phyloP scores from a whole-genome alignment of 2,329 filamentous ascomycete species.

The Colletotrichum godetiae region DNA sequence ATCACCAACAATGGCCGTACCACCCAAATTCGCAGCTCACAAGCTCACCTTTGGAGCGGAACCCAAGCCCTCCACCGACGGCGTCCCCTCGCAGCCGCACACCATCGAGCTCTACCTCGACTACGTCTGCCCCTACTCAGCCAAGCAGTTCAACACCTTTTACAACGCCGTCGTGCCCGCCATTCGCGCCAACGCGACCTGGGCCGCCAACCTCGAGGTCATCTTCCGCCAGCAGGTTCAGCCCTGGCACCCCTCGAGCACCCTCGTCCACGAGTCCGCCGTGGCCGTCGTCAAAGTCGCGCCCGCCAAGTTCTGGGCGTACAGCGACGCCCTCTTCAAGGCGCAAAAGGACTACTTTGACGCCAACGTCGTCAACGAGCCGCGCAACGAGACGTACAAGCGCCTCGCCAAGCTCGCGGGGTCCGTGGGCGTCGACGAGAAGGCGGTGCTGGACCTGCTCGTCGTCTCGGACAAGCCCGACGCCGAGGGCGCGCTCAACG shows the following conservation, averaged over 20 bases:
- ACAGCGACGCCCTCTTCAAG: conserved; percentile 73
- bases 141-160: conserved; percentile 80
- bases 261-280: conserved; percentile 83
- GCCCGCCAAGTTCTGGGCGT: conserved; percentile 82
- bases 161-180: conserved; percentile 73
- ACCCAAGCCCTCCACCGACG: conserved; percentile 45
- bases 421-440: conserved; percentile 75
- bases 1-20: conserved; percentile 71
- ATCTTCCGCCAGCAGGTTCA: conserved; percentile 94
- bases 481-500: conserved; percentile 77
- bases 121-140: conserved; percentile 86
- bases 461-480: conserved; percentile 75
- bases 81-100: conserved; percentile 60
- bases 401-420: conserved; percentile 81
- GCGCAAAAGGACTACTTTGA: conserved; percentile 86
- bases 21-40: conserved; percentile 81
- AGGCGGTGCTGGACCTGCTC: conserved; percentile 76
- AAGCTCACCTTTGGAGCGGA: conserved; percentile 64
- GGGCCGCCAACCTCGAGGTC: conserved; percentile 71
- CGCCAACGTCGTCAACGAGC: conserved; percentile 83
- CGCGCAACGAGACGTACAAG: conserved; percentile 84
- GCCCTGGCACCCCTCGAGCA: conserved; percentile 93
- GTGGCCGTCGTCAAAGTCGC: conserved; percentile 80
- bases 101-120: conserved; percentile 80
- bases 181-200: conserved; percentile 70